Percentiles rank a stretch among this genome's conserved stretches.
Conservation (phyloP, 2,329 filamentous ascomycete species). For the Hymenoscyphus linearis region DNA sequence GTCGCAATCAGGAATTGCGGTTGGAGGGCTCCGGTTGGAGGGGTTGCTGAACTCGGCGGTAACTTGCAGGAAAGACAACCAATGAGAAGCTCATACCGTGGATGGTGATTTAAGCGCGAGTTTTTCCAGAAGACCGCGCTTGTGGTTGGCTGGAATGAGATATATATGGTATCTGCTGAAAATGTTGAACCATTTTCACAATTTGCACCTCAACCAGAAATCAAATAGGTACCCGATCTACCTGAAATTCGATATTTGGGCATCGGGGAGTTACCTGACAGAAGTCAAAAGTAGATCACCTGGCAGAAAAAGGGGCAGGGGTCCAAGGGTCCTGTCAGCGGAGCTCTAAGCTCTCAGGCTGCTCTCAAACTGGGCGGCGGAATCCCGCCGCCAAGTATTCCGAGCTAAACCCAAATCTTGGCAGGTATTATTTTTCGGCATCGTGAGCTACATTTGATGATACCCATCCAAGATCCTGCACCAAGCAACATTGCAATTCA, state of each 20-base stretch:
- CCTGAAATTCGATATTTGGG: not conserved
- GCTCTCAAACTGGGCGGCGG: not conserved
- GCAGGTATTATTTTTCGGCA: slow-evolving; percentile 1
- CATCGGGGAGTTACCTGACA: no score
- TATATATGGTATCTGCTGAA: not conserved
- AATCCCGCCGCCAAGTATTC: not conserved
- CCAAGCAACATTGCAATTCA: not conserved
- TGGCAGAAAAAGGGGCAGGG: not conserved
- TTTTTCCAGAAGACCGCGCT: slow-evolving; percentile 6
- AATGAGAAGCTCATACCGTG: slow-evolving; percentile 9
- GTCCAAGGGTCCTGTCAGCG: no score
- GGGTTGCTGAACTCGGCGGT: slow-evolving; percentile 12
- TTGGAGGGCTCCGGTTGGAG: not conserved
- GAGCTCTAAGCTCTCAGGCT: no score
- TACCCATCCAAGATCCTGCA: not conserved
- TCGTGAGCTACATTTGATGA: not conserved
- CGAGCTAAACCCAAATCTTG: not conserved
- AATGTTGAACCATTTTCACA: slow-evolving; percentile 2
- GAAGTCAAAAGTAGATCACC: no score
- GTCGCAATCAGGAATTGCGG: not conserved
- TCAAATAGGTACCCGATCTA: no score
- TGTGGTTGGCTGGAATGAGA: not conserved
- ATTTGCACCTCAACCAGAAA: not conserved
- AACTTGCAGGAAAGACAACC: slow-evolving; percentile 5
- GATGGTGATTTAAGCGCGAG: slow-evolving; percentile 21